Evolutionary conservation across 257 asterid genomes (phyloP), one percentile per base, ranked within the genome.

Genomic region (Solanum microdontum): DNA sequence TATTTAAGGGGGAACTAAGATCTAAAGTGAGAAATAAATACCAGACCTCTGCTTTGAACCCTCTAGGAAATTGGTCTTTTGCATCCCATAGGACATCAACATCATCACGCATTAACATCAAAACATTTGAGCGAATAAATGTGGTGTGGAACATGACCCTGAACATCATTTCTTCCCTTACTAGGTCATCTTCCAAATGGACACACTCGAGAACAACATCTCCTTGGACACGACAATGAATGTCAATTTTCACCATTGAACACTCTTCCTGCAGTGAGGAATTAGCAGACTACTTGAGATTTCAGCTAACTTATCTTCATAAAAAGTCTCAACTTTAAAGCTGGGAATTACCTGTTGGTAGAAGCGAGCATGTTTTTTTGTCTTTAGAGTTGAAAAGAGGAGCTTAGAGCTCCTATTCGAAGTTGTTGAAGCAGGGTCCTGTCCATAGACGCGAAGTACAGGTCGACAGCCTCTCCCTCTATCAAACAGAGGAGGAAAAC

Each of bases 61-160:
- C 99, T 92, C 91, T 92, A 3, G 98, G 91, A 85, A 96, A 91
- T 72, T 91, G 94, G 82, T 96, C 98, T 87, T 93, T 97, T 40
- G 94, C 94, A 86, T 97, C 97, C 99, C 99, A 94, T 85, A 90
- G 93, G 87, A 93, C 93, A 93, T 97, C 99, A 87, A 94, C 94
- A 80, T 97, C 99, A 83, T 97, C 99, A 32, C 99, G 98, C 84
- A 91, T 91, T 90, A 97, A 92, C 93, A 92, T 83, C 91, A 97
- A 89, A 82, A 94, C 94, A 88, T 96, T 94, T 33, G 98, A 96
- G 87, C 99, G 90, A 88, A 97, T 91, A 90, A 97, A 97, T 73
- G 99, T 94, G 64, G 99, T 95, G 91, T 97, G 97, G 88, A 96
- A 94, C 99, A 97, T 95, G 83, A 94, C 93, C 90, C 98, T 95